Base-by-base conservation (phyloP, 148 eudicot genomes). In the Linanthus parryae region DNA sequence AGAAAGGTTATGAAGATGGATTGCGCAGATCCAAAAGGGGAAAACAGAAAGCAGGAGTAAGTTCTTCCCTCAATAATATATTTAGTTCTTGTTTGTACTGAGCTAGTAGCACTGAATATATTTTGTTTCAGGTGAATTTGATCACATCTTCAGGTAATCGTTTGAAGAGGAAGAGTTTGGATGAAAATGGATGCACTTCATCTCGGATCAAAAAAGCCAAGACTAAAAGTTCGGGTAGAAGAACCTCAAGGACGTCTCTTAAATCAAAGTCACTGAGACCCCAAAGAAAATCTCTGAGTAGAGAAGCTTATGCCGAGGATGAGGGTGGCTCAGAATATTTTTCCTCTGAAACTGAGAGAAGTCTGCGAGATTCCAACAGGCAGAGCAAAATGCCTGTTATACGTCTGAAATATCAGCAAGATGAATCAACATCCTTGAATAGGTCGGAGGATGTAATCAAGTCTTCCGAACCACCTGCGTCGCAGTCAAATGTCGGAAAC, bases 1-100 rank as follows among this genome's bases (percentile, higher is more conserved):
- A 70, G 52, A 57, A 54, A 40, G 61, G 33, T 39, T 57, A 58
- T 6, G 72, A 62, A 50, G 83, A 86, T 44, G 61, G 68, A 27
- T 76, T 65, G 43, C 88, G 95, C 38, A 72, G 94, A 66, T 87
- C 96, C 41, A 87, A 72, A 62, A 71, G 94, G 63, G 84, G 75
- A 73, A 92, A 71, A 50, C 72, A 66, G 37, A 57, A 65, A 45
- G 57, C 48, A 27, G 85, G 77, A 35, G 95, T 82, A 76, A 79
- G 68, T 52, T 29, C 16, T 26, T 31, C 48, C n/a, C 26, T 57
- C 33, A 44, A 26, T 24, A 27, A 10, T 42, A 34, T 35, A 5
- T n/a, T 57, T 42, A n/a, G 29, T 39, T 49, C n/a, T 18, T 38
- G 35, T 19, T 23, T 48, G 36, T 38, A 40, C 37, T 30, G 48